Base-by-base conservation (phyloP, 306 rosid genomes). In the Prunus mongolica region DNA sequence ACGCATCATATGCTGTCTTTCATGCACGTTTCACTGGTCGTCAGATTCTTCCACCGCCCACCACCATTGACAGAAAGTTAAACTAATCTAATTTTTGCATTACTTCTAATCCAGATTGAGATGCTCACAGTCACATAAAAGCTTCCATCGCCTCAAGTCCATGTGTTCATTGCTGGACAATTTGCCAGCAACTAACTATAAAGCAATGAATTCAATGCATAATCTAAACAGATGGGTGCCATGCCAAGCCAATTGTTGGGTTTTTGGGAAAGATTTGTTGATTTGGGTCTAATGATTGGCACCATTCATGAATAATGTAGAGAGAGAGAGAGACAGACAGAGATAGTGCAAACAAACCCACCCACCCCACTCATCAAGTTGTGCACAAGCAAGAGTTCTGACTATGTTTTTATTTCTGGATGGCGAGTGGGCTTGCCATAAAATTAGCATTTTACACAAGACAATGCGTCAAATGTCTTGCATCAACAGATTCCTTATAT, bases 401-500 rank as follows among this genome's bases (percentile, higher is more conserved):
- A 34, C 52, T 54, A 18, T 44, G 6, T 54, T 38, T 9, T 6
- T 34, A 25, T 28, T 11, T 64, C 57, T 71, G 38, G 73, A 64
- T 44, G 8, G 44, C 9, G 0, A 8, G 15, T 72, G 73, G n/a
- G 62, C 56, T 38, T 71, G 6, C 61, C 64, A 79, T 15, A 72
- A 22, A 44, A 51, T 12, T 32, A 25, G 50, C 20, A 12, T 56
- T 56, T 49, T 4, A 1, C 27, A 9, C 19, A 6, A 16, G 44
- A 7, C 44, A 38, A 38, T 38, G 44, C 6, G 64, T n/a, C 27
- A 12, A 1, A 44, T 54, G 67, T 54, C 61, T 52, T 66, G 44
- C 67, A 38, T 65, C 78, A 79, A 78, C 30, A 72, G 44, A 65
- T 44, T 73, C 69, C 58, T 65, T 45, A 7, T 45, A 45, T n/a